Evolutionary conservation across 2,329 filamentous ascomycete species (phyloP), one percentile per base, ranked within the genome.

Genomic region (Pseudogymnoascus sp.): DNA sequence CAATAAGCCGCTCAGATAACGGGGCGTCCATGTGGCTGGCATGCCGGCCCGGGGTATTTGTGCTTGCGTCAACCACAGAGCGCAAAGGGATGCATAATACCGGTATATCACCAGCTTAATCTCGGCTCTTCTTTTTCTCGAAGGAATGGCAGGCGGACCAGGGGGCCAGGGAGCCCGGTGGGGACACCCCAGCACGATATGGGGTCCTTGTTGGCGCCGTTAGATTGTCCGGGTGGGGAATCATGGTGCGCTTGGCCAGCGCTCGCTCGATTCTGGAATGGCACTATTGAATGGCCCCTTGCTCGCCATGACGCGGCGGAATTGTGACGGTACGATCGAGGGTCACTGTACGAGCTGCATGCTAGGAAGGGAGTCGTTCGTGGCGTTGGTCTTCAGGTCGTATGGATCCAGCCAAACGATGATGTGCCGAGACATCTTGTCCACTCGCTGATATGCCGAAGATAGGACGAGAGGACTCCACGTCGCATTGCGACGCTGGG

Each of bases 51-150:
- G 48, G 48, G 48, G 48, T 54, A 51, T 51, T 13, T 25, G 23
- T 23, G 43, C 21, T 31, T 31, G 45, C 45, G 23, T 28, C 45
- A 51, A 25, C 23, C 28, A 31, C 28, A 10, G 2, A 10, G 28
- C 28, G 28, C 7, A 51, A 41, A 8, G n/a, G 7, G 19, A 54
- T 54, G 48, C 48, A 54, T 54, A 31, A 54, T 19, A 54, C 48
- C 48, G 48, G 48, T 54, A 54, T 54, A 54, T 54, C 48, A 6
- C 25, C 48, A 31, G 48, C 25, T 54, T 54, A 54, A 54, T 54
- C 48, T 54, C 48, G 48, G 48, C 48, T 54, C 48, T 54, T 54
- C 48, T 54, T 54, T 43, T 54, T 54, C 48, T 54, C 48, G 48
- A 54, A 54, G 48, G 48, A 54, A 54, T 54, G 48, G 14, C 45